Evolutionary conservation across 1,139 yeast genomes (phyloP).

Genomic region (Eremothecium sinecaudum): DNA sequence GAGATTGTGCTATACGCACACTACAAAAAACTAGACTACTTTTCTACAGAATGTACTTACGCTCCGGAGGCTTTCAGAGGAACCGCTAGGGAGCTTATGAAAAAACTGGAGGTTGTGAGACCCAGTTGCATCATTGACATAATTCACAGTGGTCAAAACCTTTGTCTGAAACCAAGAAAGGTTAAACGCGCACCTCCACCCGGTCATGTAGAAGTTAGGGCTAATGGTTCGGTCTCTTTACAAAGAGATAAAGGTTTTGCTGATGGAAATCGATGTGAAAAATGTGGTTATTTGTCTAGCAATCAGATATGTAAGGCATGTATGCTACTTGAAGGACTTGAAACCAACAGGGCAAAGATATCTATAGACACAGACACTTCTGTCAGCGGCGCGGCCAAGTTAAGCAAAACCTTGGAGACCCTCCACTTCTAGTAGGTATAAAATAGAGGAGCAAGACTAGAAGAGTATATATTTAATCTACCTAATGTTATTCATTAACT

Average conservation of each 20-base stretch:
- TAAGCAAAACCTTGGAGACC: slow-evolving; percentile 55
- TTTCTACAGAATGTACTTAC: slow-evolving; percentile 94
- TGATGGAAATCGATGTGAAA: slow-evolving; percentile 70
- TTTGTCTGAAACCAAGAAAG: slow-evolving; percentile 53
- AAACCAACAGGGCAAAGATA: slow-evolving; percentile 59
- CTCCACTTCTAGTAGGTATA: slow-evolving; percentile 41
- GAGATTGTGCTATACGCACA: slow-evolving; percentile 97
- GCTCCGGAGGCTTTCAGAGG: slow-evolving; percentile 99
- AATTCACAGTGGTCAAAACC: slow-evolving; percentile 86
- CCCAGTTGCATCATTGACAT: slow-evolving; percentile 93
- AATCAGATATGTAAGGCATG: slow-evolving; percentile 91
- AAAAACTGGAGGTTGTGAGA: slow-evolving; percentile 78
- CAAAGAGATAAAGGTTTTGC: slow-evolving; percentile 27
- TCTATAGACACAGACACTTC: slow-evolving; percentile 41
- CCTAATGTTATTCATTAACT: too few species aligned
- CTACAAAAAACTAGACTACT: slow-evolving; percentile 87
- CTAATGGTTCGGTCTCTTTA: slow-evolving; percentile 53
- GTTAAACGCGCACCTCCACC: slow-evolving; percentile 19
- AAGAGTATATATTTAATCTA: too few species aligned
- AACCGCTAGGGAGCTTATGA: slow-evolving; percentile 86
- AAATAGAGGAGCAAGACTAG: too few species aligned
- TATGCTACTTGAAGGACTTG: slow-evolving; percentile 74
- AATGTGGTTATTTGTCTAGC: slow-evolving; percentile 87
- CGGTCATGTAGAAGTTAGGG: slow-evolving; percentile 43
- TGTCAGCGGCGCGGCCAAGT: slow-evolving; percentile 59